A percentile compares a stretch with the other conserved stretches of the same genome.
These are phyloP conservation scores for Marchantia paleacea DNA, from an alignment of 225 moss, liverwort and hornwort species.

Conservation along the genomic window DNA sequence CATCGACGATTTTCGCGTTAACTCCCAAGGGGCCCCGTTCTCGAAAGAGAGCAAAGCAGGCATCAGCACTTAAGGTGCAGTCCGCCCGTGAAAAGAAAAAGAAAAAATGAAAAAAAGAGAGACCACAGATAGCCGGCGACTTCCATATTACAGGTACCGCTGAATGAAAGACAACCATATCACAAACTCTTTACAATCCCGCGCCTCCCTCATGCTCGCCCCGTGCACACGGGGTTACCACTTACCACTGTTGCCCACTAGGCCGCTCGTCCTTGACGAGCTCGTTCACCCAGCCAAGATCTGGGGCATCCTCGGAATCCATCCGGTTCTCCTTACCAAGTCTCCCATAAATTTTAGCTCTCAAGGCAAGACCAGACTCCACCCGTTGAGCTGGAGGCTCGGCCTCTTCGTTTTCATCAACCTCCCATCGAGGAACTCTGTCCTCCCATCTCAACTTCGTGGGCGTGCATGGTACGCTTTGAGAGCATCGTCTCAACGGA, in stretches of 20 bases:
- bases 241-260: background rate
- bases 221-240: background rate
- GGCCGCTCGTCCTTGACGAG: constrained; percentile 69
- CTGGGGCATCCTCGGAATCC: constrained; percentile 70
- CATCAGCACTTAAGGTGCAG: background rate
- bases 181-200: constrained; percentile 7
- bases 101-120: background rate
- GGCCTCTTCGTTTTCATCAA: constrained; percentile 66
- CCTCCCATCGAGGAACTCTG: constrained; percentile 61
- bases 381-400: constrained; percentile 87
- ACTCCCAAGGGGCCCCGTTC: constrained; percentile 7
- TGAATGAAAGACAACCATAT: constrained; percentile 7
- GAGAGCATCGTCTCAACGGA: constrained; percentile 85
- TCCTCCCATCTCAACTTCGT: constrained; percentile 87
- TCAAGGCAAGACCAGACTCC: constrained; percentile 81
- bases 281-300: constrained; percentile 90
- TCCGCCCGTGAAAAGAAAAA: background rate
- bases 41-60: constrained; percentile 1
- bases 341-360: constrained; percentile 91
- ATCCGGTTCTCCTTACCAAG: constrained; percentile 65
- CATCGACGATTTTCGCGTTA: background rate
- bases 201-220: background rate
- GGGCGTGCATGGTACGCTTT: constrained; percentile 90
- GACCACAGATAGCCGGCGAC: background rate
- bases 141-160: constrained; percentile 1